Evolutionary conservation across 2,329 filamentous ascomycete species (phyloP).

Genomic region (Beauveria brongniartii): DNA sequence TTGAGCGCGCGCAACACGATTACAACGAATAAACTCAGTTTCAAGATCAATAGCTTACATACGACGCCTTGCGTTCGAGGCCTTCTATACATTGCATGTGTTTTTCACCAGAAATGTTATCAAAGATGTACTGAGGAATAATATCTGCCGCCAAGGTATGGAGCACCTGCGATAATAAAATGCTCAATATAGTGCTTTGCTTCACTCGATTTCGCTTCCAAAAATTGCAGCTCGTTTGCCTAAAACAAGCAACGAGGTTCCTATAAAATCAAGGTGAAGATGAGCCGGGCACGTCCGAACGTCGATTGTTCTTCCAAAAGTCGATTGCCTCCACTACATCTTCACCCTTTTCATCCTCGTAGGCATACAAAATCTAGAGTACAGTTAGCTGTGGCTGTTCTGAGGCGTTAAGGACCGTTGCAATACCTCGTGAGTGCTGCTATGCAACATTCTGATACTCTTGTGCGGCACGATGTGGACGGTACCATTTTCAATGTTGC

Average conservation of each 20-base stretch:
- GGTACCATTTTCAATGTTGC: constrained; percentile 88
- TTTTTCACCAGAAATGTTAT: not conserved
- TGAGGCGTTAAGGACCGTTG: not conserved
- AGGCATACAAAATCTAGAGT: constrained; percentile 87
- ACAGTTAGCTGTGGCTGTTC: constrained; percentile 12
- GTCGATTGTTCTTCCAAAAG: constrained; percentile 74
- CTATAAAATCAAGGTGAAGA: constrained; percentile 11
- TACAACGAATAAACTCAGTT: not conserved
- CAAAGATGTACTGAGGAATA: not conserved
- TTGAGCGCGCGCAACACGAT: not conserved
- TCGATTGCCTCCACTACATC: constrained; percentile 92
- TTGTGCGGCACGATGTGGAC: constrained; percentile 95
- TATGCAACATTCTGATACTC: constrained; percentile 96
- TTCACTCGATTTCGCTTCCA: constrained; percentile 9
- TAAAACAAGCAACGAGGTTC: not conserved
- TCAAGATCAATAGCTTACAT: not conserved
- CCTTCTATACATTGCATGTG: not conserved
- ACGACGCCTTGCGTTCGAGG: not conserved
- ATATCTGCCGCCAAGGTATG: not conserved
- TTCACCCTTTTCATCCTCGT: constrained; percentile 89
- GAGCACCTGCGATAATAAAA: not conserved
- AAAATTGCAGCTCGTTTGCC: not conserved
- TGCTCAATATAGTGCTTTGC: not conserved
- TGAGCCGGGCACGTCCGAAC: constrained; percentile 32
- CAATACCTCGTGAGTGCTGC: constrained; percentile 85